Conservation (phyloP, 192 early-diverging fungal species). For the Physocladia obscura region DNA sequence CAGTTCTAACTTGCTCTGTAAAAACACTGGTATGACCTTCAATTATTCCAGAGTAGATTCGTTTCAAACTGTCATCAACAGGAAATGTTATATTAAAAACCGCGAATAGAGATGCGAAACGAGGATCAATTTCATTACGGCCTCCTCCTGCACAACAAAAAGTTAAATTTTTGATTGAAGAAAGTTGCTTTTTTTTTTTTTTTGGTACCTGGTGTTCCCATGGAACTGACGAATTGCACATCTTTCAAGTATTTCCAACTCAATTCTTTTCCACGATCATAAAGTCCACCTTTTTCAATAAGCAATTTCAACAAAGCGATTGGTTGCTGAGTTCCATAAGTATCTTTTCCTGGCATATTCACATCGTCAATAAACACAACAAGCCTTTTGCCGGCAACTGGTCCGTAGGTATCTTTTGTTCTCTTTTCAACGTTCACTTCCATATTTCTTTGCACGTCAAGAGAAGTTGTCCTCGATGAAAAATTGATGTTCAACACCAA, state of each 20-base stretch:
- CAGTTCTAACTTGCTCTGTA: slow-evolving; percentile 41
- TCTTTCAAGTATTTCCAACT: slow-evolving; percentile 66
- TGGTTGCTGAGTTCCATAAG: slow-evolving; percentile 64
- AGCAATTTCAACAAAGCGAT: slow-evolving; percentile 60
- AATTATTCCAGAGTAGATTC: slow-evolving; percentile 58
- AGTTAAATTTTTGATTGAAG: not conserved
- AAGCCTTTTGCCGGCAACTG: slow-evolving; percentile 50
- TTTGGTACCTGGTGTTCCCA: slow-evolving; percentile 53
- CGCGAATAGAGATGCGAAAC: slow-evolving; percentile 57
- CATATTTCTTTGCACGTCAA: slow-evolving; percentile 61
- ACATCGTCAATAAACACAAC: slow-evolving; percentile 61
- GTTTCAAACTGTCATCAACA: slow-evolving; percentile 46
- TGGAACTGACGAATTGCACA: slow-evolving; percentile 56
- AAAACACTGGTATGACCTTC: slow-evolving; percentile 55
- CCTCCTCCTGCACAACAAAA: slow-evolving; percentile 44
- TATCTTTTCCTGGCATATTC: slow-evolving; percentile 67
- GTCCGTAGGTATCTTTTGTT: slow-evolving; percentile 65
- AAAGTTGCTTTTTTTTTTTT: not conserved
- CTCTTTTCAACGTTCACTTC: slow-evolving; percentile 64
- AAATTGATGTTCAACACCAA: slow-evolving; percentile 61
- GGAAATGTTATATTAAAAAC: slow-evolving; percentile 68
- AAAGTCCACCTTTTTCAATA: slow-evolving; percentile 59
- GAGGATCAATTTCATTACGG: slow-evolving; percentile 61
- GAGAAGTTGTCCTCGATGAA: slow-evolving; percentile 55
- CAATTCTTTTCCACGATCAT: slow-evolving; percentile 61